Evolutionary conservation across 306 rosid genomes (phyloP), one percentile per base, ranked within the genome.

Genomic region (Fagus sylvatica): DNA sequence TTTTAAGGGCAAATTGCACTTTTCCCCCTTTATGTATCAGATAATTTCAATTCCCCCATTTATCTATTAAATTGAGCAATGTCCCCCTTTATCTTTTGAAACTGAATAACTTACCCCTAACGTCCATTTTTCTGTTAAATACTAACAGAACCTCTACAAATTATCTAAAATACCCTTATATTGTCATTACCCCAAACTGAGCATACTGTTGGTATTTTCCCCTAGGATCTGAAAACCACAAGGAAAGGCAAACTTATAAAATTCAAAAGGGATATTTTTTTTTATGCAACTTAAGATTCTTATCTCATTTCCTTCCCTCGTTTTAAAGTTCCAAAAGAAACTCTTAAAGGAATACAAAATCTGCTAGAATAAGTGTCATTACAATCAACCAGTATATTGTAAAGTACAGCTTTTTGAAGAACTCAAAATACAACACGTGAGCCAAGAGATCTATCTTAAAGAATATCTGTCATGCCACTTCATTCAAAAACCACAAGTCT

Each of bases 381-480:
- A 57, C 13, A 22, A 22, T 11, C 64, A 57, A 53, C 41, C 6
- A 54, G 30, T 54, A 70, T 54, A 42, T 48, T 3, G 6, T 39
- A 39, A 22, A 69, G 51, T 36, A 46, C 61, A 74, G 15, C 13
- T 19, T 12, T 32, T 3, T 15, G 13, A 54, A 11, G 34, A 4
- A 60, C 51, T 67, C 30, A 67, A 56, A 73, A 16, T 72, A 84
- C 84, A 84, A 76, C 61, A 55, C 59, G n/a, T n/a, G 76, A 61
- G 77, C 59, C 76, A 22, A 66, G 56, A 80, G 62, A 36, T 16
- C 62, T 79, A 59, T 62, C 34, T 57, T 16, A 42, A 43, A 70
- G 74, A 48, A 71, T 33, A 49, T 79, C 70, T 66, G 53, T 74
- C 36, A 75, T 51, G 74, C 72, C 72, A 62, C 79, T 67, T 69